These are phyloP conservation scores for Phanerodontia chrysosporium DNA, from an alignment of 768 basidiomycete genomes.

Conservation along the genomic window DNA sequence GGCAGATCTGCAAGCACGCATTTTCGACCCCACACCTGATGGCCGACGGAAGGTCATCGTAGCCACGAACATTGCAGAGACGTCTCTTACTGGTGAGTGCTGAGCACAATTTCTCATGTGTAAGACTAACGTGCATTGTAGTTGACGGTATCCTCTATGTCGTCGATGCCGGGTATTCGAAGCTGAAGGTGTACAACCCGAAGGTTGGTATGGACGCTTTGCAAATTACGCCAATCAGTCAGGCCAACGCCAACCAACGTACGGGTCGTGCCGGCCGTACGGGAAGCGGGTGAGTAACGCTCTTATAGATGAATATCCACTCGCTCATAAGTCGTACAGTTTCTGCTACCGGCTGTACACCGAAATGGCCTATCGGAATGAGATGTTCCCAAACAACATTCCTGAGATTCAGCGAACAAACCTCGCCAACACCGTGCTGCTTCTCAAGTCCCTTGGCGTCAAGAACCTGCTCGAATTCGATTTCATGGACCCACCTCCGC, in stretches of 20 bases:
- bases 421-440: conserved; percentile 90
- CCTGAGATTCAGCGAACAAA: conserved; percentile 99
- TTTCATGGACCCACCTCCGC: conserved; percentile 99
- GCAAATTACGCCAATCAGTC: conserved; percentile 98
- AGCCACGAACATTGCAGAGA: conserved; percentile 98
- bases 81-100: conserved; percentile 78
- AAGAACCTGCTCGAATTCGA: conserved; percentile 98
- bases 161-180: conserved; percentile 94
- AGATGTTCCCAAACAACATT: conserved; percentile 92
- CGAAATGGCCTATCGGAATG: conserved; percentile 94
- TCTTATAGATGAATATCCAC: conserved; percentile 11
- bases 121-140: conserved; percentile 25
- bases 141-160: conserved; percentile 98
- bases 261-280: conserved; percentile 96
- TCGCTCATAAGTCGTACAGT: conserved; percentile 24
- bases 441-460: conserved; percentile 94
- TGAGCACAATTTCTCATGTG: neutral
- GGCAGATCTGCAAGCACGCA: conserved; percentile 96
- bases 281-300: conserved; percentile 72
- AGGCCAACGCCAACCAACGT: conserved; percentile 95
- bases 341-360: conserved; percentile 97
- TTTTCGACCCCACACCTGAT: conserved; percentile 91
- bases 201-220: conserved; percentile 99
- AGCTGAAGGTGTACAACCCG: conserved; percentile 98
- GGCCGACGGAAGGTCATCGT: conserved; percentile 96